A percentile compares a stretch with the other conserved stretches of the same genome.
phyloP scores from a whole-genome alignment of 192 early-diverging fungal genomes.

The Umbelopsis vinacea region DNA sequence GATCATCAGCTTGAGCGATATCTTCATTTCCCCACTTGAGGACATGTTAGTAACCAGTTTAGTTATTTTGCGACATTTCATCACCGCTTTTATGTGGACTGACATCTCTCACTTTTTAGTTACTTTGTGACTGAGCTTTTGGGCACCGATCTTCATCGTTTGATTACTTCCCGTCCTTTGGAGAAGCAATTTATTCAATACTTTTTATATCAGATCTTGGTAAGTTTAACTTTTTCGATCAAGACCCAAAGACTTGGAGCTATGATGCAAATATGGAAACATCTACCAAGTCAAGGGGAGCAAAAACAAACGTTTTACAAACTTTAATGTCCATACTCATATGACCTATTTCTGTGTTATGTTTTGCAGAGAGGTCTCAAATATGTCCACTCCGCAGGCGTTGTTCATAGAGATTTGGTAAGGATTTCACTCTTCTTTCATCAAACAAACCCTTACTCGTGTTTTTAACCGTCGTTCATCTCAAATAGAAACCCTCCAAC shows the following conservation, averaged over 20 bases:
- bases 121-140: constrained; percentile 98
- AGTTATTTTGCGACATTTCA: background rate
- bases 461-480: background rate
- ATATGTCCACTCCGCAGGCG: constrained; percentile 95
- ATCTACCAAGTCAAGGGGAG: no score
- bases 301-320: no score
- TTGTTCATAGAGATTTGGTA: constrained; percentile 93
- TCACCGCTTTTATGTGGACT: background rate
- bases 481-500: constrained; percentile 84
- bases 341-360: no score
- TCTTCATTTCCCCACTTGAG: constrained; percentile 91
- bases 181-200: constrained; percentile 97
- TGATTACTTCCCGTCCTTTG: constrained; percentile 86
- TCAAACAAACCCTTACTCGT: background rate
- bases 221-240: constrained; percentile 39
- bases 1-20: constrained; percentile 92
- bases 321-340: no score
- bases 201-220: constrained; percentile 96
- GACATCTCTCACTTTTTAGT: constrained; percentile 32
- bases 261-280: no score
- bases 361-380: constrained; percentile 72
- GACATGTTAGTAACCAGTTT: constrained; percentile 71
- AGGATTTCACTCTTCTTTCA: background rate
- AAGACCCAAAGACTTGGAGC: no score
- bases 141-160: constrained; percentile 93